These are phyloP conservation scores for Monilinia aucupariae DNA, from an alignment of 2,329 filamentous ascomycete genomes.

Conservation along the genomic window DNA sequence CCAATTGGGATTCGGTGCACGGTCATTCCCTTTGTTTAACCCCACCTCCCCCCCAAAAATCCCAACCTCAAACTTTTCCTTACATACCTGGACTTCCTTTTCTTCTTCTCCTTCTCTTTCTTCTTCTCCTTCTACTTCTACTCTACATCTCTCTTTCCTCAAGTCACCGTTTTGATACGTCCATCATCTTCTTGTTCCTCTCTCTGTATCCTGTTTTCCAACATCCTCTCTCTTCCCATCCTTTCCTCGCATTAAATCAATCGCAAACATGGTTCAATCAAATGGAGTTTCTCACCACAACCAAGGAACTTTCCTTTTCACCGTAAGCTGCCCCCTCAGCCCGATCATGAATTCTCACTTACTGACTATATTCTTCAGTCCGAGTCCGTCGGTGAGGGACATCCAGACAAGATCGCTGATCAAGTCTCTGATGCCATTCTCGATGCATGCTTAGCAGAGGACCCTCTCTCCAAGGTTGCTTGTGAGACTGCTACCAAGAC, in stretches of 20 bases:
- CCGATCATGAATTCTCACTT: constrained; percentile 1
- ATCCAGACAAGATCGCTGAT: constrained; percentile 96
- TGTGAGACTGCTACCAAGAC: constrained; percentile 99
- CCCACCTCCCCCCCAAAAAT: constrained; percentile 11
- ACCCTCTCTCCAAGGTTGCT: constrained; percentile 97
- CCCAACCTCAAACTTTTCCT: constrained; percentile 15
- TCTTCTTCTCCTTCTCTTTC: constrained; percentile 18
- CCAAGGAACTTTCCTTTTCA: constrained; percentile 76
- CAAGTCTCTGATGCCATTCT: constrained; percentile 98
- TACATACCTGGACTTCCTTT: neutral
- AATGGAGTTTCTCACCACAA: constrained; percentile 46
- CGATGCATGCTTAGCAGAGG: constrained; percentile 91
- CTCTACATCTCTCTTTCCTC: constrained; percentile 40
- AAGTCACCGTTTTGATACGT: constrained; percentile 44
- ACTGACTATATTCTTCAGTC: constrained; percentile 45
- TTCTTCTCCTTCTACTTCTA: constrained; percentile 38
- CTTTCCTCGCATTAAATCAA: constrained; percentile 59
- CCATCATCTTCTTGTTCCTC: constrained; percentile 23
- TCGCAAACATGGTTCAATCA: constrained; percentile 51
- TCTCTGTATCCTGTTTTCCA: constrained; percentile 39
- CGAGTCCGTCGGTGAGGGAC: constrained; percentile 83
- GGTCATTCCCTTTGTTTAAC: constrained; percentile 14
- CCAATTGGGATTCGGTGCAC: constrained; percentile 5
- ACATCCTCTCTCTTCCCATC: constrained; percentile 44
- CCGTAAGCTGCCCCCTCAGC: constrained; percentile 44